Evolutionary conservation across 2,329 filamentous ascomycete genomes (phyloP).

Genomic region (Malbranchea cinnamomea): DNA sequence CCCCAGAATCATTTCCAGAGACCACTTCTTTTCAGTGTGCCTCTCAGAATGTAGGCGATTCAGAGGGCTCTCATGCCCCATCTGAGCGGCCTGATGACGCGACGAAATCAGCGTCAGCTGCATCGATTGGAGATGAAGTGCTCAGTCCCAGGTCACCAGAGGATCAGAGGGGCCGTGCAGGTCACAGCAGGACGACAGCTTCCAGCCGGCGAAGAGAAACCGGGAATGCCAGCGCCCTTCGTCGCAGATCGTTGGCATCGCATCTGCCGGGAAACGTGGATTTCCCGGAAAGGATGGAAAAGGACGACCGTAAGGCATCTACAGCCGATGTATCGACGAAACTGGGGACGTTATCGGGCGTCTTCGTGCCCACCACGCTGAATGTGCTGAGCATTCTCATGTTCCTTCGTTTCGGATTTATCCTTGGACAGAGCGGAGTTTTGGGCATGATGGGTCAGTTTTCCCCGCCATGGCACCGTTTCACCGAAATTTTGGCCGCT

Average conservation of each 20-base stretch:
- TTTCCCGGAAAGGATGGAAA: conserved; percentile 19
- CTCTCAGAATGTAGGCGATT: too few relatives aligned
- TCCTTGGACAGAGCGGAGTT: conserved; percentile 66
- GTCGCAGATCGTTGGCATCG: conserved; percentile 9
- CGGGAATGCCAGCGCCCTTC: conserved; percentile 5
- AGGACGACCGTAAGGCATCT: conserved; percentile 14
- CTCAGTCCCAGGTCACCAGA: too few relatives aligned
- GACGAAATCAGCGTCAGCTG: too few relatives aligned
- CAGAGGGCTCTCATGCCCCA: too few relatives aligned
- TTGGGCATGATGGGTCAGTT: conserved; percentile 60
- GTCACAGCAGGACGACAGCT: background rate
- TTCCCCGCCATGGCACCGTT: conserved; percentile 6
- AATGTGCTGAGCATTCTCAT: conserved; percentile 85
- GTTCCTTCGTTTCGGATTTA: conserved; percentile 78
- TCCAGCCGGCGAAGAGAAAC: conserved; percentile 1
- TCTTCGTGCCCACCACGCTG: conserved; percentile 77
- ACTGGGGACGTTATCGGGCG: conserved; percentile 60
- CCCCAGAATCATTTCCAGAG: too few relatives aligned
- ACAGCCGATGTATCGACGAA: conserved; percentile 36
- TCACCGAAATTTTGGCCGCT: conserved; percentile 11
- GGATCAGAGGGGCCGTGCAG: too few relatives aligned
- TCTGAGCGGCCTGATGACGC: too few relatives aligned
- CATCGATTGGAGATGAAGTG: too few relatives aligned
- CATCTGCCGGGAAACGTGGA: conserved; percentile 9
- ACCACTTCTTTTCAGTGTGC: too few relatives aligned